Evolutionary conservation across 164 flowering plant genomes (phyloP).

Genomic region (Protea cynaroides): DNA sequence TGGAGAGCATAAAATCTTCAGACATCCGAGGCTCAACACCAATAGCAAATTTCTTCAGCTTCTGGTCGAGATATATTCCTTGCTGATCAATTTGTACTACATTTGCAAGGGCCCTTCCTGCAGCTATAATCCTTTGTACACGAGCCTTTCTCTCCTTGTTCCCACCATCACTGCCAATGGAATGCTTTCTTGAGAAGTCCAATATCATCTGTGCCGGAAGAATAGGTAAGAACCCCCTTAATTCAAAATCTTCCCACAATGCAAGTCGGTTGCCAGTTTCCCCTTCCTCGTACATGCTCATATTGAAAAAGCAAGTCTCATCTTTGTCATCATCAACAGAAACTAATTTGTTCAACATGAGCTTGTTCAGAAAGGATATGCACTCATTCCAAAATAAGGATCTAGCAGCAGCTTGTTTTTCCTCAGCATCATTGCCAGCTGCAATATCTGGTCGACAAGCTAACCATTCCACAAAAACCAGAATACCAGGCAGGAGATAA

Average conservation of each 20-base stretch:
- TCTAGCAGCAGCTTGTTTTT: conserved; percentile 57
- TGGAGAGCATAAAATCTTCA: conserved; percentile 24
- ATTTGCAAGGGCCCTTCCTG: conserved; percentile 70
- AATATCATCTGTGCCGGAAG: conserved; percentile 74
- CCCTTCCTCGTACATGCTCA: conserved; percentile 73
- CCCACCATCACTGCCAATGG: conserved; percentile 52
- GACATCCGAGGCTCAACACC: conserved; percentile 46
- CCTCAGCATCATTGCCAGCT: conserved; percentile 53
- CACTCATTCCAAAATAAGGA: conserved; percentile 76
- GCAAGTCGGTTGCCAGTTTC: conserved; percentile 80
- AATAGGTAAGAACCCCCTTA: conserved; percentile 91
- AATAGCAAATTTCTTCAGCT: conserved; percentile 49
- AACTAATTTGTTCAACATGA: conserved; percentile 35
- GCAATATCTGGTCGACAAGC: conserved; percentile 77
- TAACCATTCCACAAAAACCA: conserved; percentile 93
- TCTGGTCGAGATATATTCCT: conserved; percentile 50
- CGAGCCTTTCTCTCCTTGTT: conserved; percentile 61
- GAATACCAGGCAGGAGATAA: conserved; percentile 67
- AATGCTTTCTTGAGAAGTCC: conserved; percentile 73
- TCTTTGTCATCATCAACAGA: conserved; percentile 51
- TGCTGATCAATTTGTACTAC: conserved; percentile 50
- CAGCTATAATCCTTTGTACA: conserved; percentile 70
- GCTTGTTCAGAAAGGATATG: conserved; percentile 60
- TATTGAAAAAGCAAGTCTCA: conserved; percentile 61
- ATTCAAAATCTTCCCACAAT: conserved; percentile 83